Evolutionary conservation across 2,329 filamentous ascomycete species (phyloP).

Genomic region (Ophiostoma tasmaniense): DNA sequence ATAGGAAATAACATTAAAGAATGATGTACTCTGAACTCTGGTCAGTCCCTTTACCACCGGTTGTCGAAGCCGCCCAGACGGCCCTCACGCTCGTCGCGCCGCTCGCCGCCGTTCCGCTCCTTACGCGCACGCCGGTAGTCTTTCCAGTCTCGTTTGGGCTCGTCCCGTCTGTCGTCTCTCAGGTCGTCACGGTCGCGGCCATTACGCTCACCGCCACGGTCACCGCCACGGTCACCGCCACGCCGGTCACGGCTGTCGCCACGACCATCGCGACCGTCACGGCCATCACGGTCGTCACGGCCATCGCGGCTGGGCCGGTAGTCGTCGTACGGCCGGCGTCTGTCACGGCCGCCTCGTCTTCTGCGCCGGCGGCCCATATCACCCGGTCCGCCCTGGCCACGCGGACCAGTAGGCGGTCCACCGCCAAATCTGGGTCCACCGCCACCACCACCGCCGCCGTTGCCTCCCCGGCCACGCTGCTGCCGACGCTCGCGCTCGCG

Average conservation of each 20-base stretch:
- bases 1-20: not conserved
- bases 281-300: not conserved
- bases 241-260: slow-evolving; percentile 23
- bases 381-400: not conserved
- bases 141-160: not conserved
- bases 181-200: not conserved
- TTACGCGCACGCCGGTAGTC: slow-evolving; percentile 11
- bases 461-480: not conserved
- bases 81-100: slow-evolving; percentile 13
- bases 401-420: slow-evolving; percentile 21
- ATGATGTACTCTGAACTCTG: not conserved
- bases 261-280: not conserved
- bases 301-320: slow-evolving; percentile 13
- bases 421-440: slow-evolving; percentile 22
- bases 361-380: slow-evolving; percentile 15
- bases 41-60: slow-evolving; percentile 3
- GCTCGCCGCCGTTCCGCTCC: not conserved
- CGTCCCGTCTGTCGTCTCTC: slow-evolving; percentile 9
- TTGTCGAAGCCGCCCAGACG: slow-evolving; percentile 11
- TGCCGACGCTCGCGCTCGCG: slow-evolving; percentile 36
- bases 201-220: slow-evolving; percentile 1
- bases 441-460: slow-evolving; percentile 20
- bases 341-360: slow-evolving; percentile 19
- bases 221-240: slow-evolving; percentile 11
- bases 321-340: slow-evolving; percentile 15